Evolutionary conservation across 495 filamentous ascomycete species (phyloP).

Genomic region (Xylaria nigripes): DNA sequence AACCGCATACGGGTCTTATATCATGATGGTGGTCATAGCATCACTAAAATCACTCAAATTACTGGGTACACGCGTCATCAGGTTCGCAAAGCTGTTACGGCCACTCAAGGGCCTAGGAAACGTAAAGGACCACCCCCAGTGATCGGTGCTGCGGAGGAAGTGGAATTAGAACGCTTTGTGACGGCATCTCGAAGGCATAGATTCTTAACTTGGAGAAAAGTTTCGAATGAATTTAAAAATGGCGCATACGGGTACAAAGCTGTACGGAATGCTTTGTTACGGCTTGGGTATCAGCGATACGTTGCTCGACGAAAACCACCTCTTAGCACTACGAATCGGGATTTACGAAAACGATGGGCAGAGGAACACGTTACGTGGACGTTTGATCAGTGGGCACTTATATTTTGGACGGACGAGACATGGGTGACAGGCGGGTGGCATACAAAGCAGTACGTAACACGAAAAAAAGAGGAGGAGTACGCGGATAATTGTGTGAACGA

Average conservation of each 20-base stretch:
- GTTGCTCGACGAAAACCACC: neutral
- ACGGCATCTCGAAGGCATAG: neutral
- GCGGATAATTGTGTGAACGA: conserved; percentile 7
- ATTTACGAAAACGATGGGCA: neutral
- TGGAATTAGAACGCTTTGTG: neutral
- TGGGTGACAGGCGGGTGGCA: conserved; percentile 18
- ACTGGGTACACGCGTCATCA: neutral
- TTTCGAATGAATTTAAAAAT: too few relatives aligned
- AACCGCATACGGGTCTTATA: neutral
- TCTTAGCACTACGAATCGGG: neutral
- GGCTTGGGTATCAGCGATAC: neutral
- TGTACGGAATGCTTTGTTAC: neutral
- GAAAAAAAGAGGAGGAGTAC: conserved; percentile 2
- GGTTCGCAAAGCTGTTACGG: neutral
- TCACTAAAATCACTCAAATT: neutral
- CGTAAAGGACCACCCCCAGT: neutral
- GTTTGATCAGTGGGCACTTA: conserved; percentile 17
- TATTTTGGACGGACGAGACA: conserved; percentile 28
- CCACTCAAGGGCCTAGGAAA: neutral
- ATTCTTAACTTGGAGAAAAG: neutral
- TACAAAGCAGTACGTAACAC: conserved; percentile 13
- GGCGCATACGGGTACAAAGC: neutral
- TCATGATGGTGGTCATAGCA: neutral
- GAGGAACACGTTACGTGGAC: conserved; percentile 17
- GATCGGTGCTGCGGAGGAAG: neutral